Evolutionary conservation across 331 rosid genomes (phyloP).

Genomic region (Acacia pycnantha): DNA sequence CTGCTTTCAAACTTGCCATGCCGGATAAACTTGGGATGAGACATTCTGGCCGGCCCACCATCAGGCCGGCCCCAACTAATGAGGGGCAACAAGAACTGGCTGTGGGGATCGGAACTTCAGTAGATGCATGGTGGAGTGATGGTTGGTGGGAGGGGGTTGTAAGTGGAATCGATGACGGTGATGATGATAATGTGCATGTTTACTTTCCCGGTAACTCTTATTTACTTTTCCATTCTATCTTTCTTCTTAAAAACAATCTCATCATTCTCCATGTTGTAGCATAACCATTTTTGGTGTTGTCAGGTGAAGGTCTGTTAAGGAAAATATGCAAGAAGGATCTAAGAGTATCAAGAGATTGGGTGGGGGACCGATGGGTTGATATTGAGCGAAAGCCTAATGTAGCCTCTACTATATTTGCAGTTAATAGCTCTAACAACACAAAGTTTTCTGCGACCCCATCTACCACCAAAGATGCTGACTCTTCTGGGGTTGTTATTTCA

Average conservation of each 20-base stretch:
- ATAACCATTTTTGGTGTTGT: conserved; percentile 21
- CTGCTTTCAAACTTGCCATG: conserved; percentile 73
- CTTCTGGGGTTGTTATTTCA: conserved; percentile 41
- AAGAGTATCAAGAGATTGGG: conserved; percentile 90
- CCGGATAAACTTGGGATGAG: conserved; percentile 92
- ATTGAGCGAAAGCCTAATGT: conserved; percentile 64
- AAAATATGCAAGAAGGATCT: conserved; percentile 61
- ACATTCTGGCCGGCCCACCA: conserved; percentile 62
- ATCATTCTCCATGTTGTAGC: conserved; percentile 6
- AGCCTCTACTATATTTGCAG: conserved; percentile 47
- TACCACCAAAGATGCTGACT: conserved; percentile 38
- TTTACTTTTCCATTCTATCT: background rate
- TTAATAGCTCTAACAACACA: conserved; percentile 45
- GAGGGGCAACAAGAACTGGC: conserved; percentile 52
- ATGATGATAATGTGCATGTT: conserved; percentile 52
- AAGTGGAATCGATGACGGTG: conserved; percentile 47
- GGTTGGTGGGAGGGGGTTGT: conserved; percentile 99
- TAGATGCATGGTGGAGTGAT: conserved; percentile 99
- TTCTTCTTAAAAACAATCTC: background rate
- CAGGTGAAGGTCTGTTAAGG: conserved; percentile 78
- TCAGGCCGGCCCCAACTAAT: conserved; percentile 68
- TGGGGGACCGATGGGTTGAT: conserved; percentile 67
- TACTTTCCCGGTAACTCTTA: conserved; percentile 71
- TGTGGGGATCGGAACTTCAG: conserved; percentile 65
- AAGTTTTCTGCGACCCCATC: conserved; percentile 43